Base-by-base conservation (phyloP, 441 rosid species). In the Syzygium syzygioides region DNA sequence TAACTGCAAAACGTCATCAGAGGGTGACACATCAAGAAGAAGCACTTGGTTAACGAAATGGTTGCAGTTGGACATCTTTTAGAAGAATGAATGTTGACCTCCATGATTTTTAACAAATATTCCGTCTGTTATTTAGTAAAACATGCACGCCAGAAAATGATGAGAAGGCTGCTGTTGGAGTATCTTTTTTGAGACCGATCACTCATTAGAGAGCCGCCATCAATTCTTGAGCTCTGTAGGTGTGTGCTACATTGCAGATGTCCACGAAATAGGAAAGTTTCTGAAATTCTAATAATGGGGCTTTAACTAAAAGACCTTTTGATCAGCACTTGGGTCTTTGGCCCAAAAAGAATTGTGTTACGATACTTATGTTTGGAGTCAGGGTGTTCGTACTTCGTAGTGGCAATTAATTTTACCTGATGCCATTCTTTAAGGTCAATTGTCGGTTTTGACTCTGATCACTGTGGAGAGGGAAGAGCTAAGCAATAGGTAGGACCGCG, bases 401-500 rank as follows among this genome's bases (percentile, higher is more conserved):
- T 4, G 30, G 64, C 3, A 59, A 41, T 41, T 41, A 59, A 25
- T 26, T 59, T 59, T 0, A 3, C 30, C 1, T 6, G 14, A 5
- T 59, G 30, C 1, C 26, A 26, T 11, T 6, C 30, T 59, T 26
- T 59, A 59, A 59, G 68, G 68, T 13, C 32, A 14, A 60, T 60
- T 60, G 34, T 13, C 19, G 17, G 26, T 26, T 59, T 26, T 59
- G 3, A 59, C 64, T 59, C 7, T 14, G 9, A 15, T 60, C 34
- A n/a, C 2, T 6, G 32, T 6, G 68, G 15, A 13, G 32, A n/a
- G 68, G 68, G 0, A 60, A 60, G 18, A 28, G 32, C 32, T 0
- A 28, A 60, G 68, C 68, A 28, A 28, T 3, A 3, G 34, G 68
- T 30, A 14, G 19, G 68, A n/a, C 2, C 9, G 0, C 4, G 19